These are phyloP conservation scores for Penicillium psychrofluorescens DNA, from an alignment of 495 filamentous ascomycete species.

Conservation along the genomic window DNA sequence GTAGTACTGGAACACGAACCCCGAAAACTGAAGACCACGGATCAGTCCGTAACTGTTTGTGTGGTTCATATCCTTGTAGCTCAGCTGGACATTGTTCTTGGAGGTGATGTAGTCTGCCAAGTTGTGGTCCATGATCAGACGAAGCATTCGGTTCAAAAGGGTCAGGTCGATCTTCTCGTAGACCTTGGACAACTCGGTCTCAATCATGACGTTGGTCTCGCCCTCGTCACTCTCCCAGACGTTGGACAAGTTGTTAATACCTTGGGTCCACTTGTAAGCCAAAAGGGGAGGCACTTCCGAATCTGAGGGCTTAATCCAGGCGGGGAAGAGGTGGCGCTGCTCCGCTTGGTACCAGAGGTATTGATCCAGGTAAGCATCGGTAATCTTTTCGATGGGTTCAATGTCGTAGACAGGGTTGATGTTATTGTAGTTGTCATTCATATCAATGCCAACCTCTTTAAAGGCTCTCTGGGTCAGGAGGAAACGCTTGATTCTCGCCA, in stretches of 20 bases:
- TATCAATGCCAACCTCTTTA: conserved; percentile 99
- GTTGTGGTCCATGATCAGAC: conserved; percentile 99
- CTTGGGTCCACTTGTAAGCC: conserved; percentile 98
- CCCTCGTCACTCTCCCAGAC: conserved; percentile 95
- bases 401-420: conserved; percentile 99
- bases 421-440: conserved; percentile 99
- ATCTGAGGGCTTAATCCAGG: conserved; percentile 99
- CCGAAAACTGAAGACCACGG: conserved; percentile 93
- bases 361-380: conserved; percentile 96
- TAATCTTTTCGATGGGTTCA: conserved; percentile 99
- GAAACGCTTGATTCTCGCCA: conserved; percentile 97
- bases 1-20: conserved; percentile 99
- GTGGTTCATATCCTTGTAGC: conserved; percentile 99
- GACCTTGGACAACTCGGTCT: conserved; percentile 96
- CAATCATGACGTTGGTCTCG: conserved; percentile 98
- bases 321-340: conserved; percentile 94
- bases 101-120: conserved; percentile 98
- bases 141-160: conserved; percentile 82
- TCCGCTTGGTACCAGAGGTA: conserved; percentile 99
- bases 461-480: conserved; percentile 94
- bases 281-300: conserved; percentile 97
- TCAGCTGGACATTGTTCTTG: conserved; percentile 98
- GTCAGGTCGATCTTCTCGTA: conserved; percentile 99
- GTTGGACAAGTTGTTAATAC: conserved; percentile 97
- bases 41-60: conserved; percentile 99